phyloP scores from a whole-genome alignment of 345 rosid species.

The Melaleuca quinquenervia region DNA sequence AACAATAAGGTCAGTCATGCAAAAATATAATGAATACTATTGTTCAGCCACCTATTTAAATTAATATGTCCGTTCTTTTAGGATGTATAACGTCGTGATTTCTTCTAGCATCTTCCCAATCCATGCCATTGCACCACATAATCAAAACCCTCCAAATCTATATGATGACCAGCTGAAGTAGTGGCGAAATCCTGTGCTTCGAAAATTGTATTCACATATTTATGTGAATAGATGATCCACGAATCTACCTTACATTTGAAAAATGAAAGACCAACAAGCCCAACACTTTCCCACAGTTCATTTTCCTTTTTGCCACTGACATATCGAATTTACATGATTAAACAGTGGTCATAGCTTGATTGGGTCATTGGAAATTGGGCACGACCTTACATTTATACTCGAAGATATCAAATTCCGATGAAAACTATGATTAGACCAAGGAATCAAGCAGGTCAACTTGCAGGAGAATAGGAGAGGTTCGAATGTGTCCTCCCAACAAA shows the following conservation, averaged over 20 bases:
- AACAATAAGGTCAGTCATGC: background rate
- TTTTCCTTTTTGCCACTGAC: background rate
- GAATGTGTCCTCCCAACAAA: background rate
- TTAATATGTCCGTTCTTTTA: background rate
- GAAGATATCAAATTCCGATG: background rate
- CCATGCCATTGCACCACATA: background rate
- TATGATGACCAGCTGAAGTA: background rate
- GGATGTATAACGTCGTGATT: background rate
- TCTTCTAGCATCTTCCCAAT: background rate
- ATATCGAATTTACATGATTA: background rate
- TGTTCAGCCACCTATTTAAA: background rate
- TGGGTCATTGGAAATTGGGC: background rate
- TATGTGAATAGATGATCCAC: background rate
- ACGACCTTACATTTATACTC: background rate
- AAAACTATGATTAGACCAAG: background rate
- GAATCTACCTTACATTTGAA: background rate
- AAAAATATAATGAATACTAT: background rate
- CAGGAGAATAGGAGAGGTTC: background rate
- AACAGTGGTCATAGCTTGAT: background rate
- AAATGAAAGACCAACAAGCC: background rate
- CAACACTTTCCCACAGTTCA: background rate
- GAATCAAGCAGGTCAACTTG: background rate
- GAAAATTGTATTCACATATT: background rate
- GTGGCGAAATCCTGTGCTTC: background rate
- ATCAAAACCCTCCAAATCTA: background rate